A percentile compares a stretch with the other conserved stretches of the same genome.
phyloP scores from a whole-genome alignment of 768 basidiomycete species.

The Chalciporus piperatus region DNA sequence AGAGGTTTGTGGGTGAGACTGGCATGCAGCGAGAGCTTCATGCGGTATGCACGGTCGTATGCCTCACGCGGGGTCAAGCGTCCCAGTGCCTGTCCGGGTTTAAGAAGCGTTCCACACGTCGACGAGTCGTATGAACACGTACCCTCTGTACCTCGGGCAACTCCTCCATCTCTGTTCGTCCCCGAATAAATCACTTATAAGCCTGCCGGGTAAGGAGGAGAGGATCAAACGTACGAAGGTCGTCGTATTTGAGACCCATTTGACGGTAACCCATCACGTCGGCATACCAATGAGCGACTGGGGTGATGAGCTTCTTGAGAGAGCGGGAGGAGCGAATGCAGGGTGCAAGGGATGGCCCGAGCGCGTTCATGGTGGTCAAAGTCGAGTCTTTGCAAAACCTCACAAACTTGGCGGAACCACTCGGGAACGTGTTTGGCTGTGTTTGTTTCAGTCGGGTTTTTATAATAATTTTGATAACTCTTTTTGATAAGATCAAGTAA shows the following conservation, averaged over 20 bases:
- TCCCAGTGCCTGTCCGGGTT: conserved; percentile 60
- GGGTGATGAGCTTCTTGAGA: conserved; percentile 66
- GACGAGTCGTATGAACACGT: not conserved
- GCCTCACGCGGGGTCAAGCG: conserved; percentile 77
- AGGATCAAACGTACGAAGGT: conserved; percentile 67
- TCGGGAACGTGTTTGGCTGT: conserved; percentile 40
- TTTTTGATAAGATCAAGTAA: conserved; percentile 32
- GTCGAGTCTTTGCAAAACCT: conserved; percentile 22
- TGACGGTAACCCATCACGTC: conserved; percentile 78
- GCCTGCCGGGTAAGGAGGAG: not conserved
- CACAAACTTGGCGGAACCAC: conserved; percentile 13
- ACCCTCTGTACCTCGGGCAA: conserved; percentile 76
- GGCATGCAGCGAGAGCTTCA: conserved; percentile 75
- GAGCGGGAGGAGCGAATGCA: conserved; percentile 67
- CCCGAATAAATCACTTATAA: not conserved
- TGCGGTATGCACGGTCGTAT: conserved; percentile 89
- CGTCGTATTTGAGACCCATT: conserved; percentile 91
- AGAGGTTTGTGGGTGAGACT: conserved; percentile 77
- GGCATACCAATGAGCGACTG: conserved; percentile 82
- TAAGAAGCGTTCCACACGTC: not conserved
- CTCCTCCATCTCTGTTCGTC: conserved; percentile 67
- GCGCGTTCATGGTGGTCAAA: conserved; percentile 36
- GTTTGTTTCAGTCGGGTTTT: conserved; percentile 37
- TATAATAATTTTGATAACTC: no score
- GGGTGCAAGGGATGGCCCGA: conserved; percentile 75